These are phyloP conservation scores for Pisolithus marmoratus DNA, from an alignment of 768 basidiomycete species.

Conservation along the genomic window DNA sequence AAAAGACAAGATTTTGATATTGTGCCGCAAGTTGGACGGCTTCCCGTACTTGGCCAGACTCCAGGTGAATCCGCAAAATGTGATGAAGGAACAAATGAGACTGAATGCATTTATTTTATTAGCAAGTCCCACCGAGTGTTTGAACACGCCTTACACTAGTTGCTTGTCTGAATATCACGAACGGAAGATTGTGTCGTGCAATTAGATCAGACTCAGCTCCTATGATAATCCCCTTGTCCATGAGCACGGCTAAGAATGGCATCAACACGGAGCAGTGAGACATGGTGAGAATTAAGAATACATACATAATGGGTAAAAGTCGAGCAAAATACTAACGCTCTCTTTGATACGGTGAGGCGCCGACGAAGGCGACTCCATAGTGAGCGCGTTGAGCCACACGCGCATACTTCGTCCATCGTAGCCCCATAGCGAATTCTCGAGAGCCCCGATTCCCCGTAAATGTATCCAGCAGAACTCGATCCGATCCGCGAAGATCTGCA, in stretches of 20 bases:
- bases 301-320: constrained; percentile 94
- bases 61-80: constrained; percentile 78
- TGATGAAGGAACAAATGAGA: constrained; percentile 94
- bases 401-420: constrained; percentile 88
- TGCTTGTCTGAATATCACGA: constrained; percentile 86
- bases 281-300: constrained; percentile 4
- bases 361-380: constrained; percentile 63
- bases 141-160: constrained; percentile 61
- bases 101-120: constrained; percentile 33
- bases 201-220: constrained; percentile 89
- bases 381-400: constrained; percentile 93
- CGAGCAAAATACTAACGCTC: constrained; percentile 86
- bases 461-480: constrained; percentile 99
- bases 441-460: constrained; percentile 82
- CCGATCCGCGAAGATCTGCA: constrained; percentile 94
- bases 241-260: constrained; percentile 69
- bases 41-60: constrained; percentile 53
- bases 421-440: constrained; percentile 98
- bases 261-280: constrained; percentile 1
- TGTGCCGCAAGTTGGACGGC: constrained; percentile 83
- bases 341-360: constrained; percentile 65
- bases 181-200: constrained; percentile 69
- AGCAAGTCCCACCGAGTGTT: constrained; percentile 1
- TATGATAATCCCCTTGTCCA: constrained; percentile 99
- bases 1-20: constrained; percentile 87